These are phyloP conservation scores for Ceratocystis ficicola DNA, from an alignment of 2,329 filamentous ascomycete species.

Conservation along the genomic window DNA sequence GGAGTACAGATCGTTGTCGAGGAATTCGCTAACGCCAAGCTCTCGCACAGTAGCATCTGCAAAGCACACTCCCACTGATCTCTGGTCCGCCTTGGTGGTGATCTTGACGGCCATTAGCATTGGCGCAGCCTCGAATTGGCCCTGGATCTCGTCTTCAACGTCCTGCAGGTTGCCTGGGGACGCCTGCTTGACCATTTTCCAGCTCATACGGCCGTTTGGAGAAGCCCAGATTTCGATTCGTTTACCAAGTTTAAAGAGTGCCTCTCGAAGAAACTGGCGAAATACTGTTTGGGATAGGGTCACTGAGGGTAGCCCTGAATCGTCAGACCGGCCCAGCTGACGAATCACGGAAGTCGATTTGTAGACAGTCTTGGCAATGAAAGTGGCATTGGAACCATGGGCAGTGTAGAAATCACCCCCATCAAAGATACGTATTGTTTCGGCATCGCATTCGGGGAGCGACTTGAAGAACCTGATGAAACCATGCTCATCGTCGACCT, in stretches of 20 bases:
- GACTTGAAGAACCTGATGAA: slow-evolving; percentile 95
- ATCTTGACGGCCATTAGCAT: slow-evolving; percentile 95
- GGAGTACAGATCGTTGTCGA: slow-evolving; percentile 97
- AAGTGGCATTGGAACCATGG: slow-evolving; percentile 73
- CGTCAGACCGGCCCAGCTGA: slow-evolving; percentile 72
- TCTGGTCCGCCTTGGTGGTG: slow-evolving; percentile 71
- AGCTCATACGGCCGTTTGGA: slow-evolving; percentile 65
- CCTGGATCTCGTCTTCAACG: slow-evolving; percentile 85
- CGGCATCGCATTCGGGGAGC: slow-evolving; percentile 56
- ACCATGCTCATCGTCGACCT: slow-evolving; percentile 92
- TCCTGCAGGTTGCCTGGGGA: slow-evolving; percentile 95
- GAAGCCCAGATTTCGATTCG: slow-evolving; percentile 83
- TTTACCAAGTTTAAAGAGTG: slow-evolving; percentile 81
- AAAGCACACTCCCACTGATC: slow-evolving; percentile 89
- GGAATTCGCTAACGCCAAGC: slow-evolving; percentile 90
- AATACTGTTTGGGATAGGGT: slow-evolving; percentile 94
- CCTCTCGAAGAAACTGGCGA: slow-evolving; percentile 87
- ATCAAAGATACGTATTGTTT: slow-evolving; percentile 83
- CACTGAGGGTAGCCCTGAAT: slow-evolving; percentile 79
- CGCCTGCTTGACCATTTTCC: slow-evolving; percentile 83
- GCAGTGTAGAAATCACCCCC: slow-evolving; percentile 91
- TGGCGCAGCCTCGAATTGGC: slow-evolving; percentile 75
- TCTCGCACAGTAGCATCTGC: slow-evolving; percentile 94
- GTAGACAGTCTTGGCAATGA: slow-evolving; percentile 79
- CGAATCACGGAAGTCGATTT: slow-evolving; percentile 93